Evolutionary conservation across 192 early-diverging fungal genomes (phyloP), one percentile per base, ranked within the genome.

Genomic region (Dispira parvispora): DNA sequence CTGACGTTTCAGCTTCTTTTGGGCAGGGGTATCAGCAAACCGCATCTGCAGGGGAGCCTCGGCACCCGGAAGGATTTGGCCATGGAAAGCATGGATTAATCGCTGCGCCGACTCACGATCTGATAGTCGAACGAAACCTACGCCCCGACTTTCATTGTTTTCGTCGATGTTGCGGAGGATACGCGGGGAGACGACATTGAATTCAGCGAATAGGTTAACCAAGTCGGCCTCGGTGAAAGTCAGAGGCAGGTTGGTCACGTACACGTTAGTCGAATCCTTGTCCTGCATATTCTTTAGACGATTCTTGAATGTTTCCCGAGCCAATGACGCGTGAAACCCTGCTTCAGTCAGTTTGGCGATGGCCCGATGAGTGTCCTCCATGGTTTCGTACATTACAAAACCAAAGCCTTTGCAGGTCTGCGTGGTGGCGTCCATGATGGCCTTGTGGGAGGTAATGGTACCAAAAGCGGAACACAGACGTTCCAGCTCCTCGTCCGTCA

Each of bases 341-440:
- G 75, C 63, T 8, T 68, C 68, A 26, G 73, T 79, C 23, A 93
- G 73, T 20, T 78, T 88, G 50, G 75, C 73, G 63, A 93, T 88
- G 23, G 89, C 89, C 13, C 61, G 27, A 26, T 74, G 63, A 0
- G 87, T 85, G 60, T 88, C 80, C 12, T 77, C 78, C 23, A 75
- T 82, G 1, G 78, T 82, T 46, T 84, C 79, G 72, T 85, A 94
- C 80, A 88, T 85, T 27, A 88, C 85, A 67, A 94, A 94, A 11
- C 91, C 91, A 71, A 87, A 94, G 5, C 89, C 89, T 69, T 90
- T 91, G 67, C 91, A 92, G 64, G 84, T 80, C 18, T 81, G 81
- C 2, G 87, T 84, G n/a, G 73, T 73, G 52, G 84, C 81, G 69
- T 92, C 82, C 56, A 94, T 75, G 43, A 94, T 92, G 20, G 88